These are phyloP conservation scores for Globisporangium heterothallicum DNA, from an alignment of 352 stramenopile species.

Conservation along the genomic window DNA sequence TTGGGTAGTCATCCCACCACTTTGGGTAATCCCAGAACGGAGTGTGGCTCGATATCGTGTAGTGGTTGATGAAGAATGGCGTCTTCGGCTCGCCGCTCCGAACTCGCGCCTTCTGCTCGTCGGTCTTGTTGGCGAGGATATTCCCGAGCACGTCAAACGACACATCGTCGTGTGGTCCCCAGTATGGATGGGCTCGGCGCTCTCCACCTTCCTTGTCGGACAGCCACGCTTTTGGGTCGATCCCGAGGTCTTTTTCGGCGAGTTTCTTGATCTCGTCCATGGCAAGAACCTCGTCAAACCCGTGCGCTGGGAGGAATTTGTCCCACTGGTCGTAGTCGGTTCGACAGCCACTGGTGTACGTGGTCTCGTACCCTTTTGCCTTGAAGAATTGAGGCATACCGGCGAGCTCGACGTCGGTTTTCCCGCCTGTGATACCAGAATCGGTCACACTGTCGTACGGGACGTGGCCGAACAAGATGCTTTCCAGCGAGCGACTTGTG, in stretches of 20 bases:
- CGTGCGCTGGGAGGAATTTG: constrained; percentile 39
- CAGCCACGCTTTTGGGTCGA: constrained; percentile 29
- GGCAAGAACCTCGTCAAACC: constrained; percentile 38
- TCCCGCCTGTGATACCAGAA: constrained; percentile 30
- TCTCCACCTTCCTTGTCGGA: constrained; percentile 11
- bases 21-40: constrained; percentile 26
- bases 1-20: constrained; percentile 25
- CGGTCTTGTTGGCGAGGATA: constrained; percentile 41
- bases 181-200: constrained; percentile 15
- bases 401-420: constrained; percentile 20
- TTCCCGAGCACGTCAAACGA: constrained; percentile 39
- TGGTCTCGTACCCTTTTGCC: constrained; percentile 39
- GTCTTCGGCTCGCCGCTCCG: constrained; percentile 20
- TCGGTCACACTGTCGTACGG: constrained; percentile 32
- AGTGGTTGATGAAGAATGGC: constrained; percentile 47
- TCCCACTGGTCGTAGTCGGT: constrained; percentile 48
- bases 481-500: constrained; percentile 55
- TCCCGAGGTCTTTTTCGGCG: constrained; percentile 27
- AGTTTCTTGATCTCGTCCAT: constrained; percentile 34
- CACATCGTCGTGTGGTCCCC: constrained; percentile 52
- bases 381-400: constrained; percentile 51
- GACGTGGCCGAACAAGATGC: constrained; percentile 45
- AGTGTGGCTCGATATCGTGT: constrained; percentile 54
- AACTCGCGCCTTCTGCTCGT: constrained; percentile 22
- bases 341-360: constrained; percentile 38